phyloP scores from a whole-genome alignment of 2,329 filamentous ascomycete species.

The Sporothrix mexicana region DNA sequence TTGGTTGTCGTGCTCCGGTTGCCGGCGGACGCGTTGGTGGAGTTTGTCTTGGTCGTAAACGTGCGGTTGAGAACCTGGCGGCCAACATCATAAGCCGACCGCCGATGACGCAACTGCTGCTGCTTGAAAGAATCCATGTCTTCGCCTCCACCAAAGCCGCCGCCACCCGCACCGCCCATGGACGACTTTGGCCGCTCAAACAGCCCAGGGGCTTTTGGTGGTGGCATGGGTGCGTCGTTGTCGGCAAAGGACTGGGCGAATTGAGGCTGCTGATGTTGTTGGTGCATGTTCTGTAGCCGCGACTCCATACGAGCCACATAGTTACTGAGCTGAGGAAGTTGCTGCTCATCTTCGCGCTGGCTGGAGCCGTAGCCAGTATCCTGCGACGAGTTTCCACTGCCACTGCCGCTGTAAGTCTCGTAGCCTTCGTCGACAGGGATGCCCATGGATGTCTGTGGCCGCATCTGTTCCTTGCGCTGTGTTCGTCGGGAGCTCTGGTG shows the following conservation, averaged over 20 bases:
- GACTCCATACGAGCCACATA: constrained; percentile 94
- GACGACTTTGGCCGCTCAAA: constrained; percentile 65
- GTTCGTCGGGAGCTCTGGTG: constrained; percentile 49
- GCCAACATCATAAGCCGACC: constrained; percentile 79
- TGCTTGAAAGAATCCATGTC: constrained; percentile 44
- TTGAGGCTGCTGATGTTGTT: constrained; percentile 50
- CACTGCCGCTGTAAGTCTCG: constrained; percentile 59
- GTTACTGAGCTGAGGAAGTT: constrained; percentile 75
- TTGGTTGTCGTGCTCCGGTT: constrained; percentile 71
- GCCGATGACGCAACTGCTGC: constrained; percentile 64
- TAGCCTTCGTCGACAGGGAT: constrained; percentile 66
- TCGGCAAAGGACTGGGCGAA: constrained; percentile 49
- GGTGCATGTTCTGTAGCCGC: constrained; percentile 74
- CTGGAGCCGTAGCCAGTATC: constrained; percentile 52
- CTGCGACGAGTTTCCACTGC: constrained; percentile 55
- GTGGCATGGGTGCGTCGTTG: constrained; percentile 60
- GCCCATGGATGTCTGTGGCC: constrained; percentile 77
- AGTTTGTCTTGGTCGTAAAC: constrained; percentile 85
- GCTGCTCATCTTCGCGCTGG: constrained; percentile 54
- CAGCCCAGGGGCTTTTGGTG: constrained; percentile 50
- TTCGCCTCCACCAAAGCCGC: constrained; percentile 43
- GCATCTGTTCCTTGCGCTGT: constrained; percentile 43
- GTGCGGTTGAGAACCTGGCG: constrained; percentile 74
- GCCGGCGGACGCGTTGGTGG: constrained; percentile 76
- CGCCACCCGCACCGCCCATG: constrained; percentile 51